Conservation (phyloP, 208 protist genomes). For the Trichomonas tenax region DNA sequence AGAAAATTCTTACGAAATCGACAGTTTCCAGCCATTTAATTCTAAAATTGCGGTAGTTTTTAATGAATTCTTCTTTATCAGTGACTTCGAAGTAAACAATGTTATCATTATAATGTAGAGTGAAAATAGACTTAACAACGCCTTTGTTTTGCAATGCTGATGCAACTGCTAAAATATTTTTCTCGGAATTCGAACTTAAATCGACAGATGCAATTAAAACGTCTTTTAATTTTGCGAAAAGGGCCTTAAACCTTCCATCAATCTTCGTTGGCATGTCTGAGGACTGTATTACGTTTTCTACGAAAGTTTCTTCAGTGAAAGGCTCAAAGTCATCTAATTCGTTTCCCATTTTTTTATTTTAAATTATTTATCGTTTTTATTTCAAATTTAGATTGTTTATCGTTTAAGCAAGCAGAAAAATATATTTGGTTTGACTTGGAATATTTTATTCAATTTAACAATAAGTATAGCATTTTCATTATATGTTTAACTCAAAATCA, state of each 20-base stretch:
- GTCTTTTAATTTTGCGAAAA: not conserved
- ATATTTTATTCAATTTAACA: no score
- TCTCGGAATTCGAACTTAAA: not conserved
- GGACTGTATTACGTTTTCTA: not conserved
- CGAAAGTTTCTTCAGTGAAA: not conserved
- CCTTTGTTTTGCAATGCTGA: not conserved
- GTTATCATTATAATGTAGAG: not conserved
- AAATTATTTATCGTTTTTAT: no score
- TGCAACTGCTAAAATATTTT: not conserved
- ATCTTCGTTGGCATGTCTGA: not conserved
- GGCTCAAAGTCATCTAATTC: no score
- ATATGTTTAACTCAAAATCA: no score
- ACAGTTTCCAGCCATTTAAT: not conserved
- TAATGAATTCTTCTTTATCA: not conserved
- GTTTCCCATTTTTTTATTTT: no score
- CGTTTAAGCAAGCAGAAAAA: no score
- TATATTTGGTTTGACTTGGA: no score
- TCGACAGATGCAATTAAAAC: not conserved
- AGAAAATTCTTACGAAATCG: not conserved
- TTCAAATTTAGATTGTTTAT: no score
- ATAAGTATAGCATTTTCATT: no score
- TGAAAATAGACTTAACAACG: not conserved
- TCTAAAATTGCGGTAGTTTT: not conserved
- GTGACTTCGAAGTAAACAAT: not conserved
- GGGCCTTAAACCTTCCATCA: not conserved